These are phyloP conservation scores for Fusarium goolgardi DNA, from an alignment of 2,329 filamentous ascomycete species.

Conservation along the genomic window DNA sequence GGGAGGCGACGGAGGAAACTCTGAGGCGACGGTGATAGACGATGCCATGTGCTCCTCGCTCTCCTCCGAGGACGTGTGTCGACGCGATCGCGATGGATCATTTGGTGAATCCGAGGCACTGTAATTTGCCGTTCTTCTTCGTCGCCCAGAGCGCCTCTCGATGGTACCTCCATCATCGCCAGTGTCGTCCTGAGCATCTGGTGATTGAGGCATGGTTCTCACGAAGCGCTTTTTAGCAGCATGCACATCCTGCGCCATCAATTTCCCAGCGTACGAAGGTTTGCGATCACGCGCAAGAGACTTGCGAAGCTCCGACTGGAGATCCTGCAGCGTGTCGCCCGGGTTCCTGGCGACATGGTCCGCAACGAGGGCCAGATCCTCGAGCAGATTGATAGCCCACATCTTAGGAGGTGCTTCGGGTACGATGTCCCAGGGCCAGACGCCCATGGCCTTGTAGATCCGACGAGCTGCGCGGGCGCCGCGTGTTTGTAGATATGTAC, in stretches of 20 bases:
- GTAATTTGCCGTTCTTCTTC: conserved; percentile 39
- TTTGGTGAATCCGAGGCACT: conserved; percentile 38
- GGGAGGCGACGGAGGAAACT: conserved; percentile 43
- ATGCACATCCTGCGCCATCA: conserved; percentile 48
- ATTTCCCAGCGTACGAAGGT: conserved; percentile 47
- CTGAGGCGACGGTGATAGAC: conserved; percentile 46
- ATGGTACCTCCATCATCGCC: conserved; percentile 32
- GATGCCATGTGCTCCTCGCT: conserved; percentile 45
- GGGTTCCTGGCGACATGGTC: conserved; percentile 47
- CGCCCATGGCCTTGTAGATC: conserved; percentile 46
- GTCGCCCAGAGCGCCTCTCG: conserved; percentile 41
- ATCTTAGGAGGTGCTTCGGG: conserved; percentile 48
- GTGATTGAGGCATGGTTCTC: conserved; percentile 38
- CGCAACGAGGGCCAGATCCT: conserved; percentile 46
- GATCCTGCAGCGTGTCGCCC: conserved; percentile 43
- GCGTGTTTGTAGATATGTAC: conserved; percentile 42
- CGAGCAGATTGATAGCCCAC: conserved; percentile 48
- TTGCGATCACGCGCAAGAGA: conserved; percentile 47
- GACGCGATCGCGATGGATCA: conserved; percentile 32
- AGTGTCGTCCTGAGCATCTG: conserved; percentile 39
- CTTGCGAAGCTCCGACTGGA: conserved; percentile 43
- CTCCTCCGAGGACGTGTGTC: conserved; percentile 40
- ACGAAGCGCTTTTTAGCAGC: conserved; percentile 48
- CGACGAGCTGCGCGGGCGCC: conserved; percentile 45
- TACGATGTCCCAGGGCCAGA: conserved; percentile 48